Conservation (phyloP, 2,329 filamentous ascomycete genomes). For the Botryosphaeria dothidea region DNA sequence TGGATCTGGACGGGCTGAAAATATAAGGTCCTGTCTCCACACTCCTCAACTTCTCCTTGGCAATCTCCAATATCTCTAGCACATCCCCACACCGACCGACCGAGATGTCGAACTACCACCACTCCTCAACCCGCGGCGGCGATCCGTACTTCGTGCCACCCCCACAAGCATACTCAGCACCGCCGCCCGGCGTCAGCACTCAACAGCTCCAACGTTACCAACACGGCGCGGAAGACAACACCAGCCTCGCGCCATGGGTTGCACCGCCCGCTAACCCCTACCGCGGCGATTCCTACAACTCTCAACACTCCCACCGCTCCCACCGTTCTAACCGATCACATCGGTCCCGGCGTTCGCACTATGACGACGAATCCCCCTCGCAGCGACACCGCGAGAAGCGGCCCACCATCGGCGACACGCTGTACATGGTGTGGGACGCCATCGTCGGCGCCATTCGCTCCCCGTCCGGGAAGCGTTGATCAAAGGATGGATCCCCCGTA, state of each 20-base stretch:
- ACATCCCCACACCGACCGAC: not conserved
- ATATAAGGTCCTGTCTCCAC: not conserved
- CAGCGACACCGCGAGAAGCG: slow-evolving; percentile 21
- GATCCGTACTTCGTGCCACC: slow-evolving; percentile 65
- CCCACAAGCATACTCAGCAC: slow-evolving; percentile 12
- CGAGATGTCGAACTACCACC: slow-evolving; percentile 66
- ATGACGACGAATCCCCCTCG: not conserved
- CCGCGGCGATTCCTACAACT: not conserved
- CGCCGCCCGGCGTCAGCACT: not conserved
- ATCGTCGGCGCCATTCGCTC: slow-evolving; percentile 13
- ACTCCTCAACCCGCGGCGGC: slow-evolving; percentile 38
- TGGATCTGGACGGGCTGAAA: too few relatives aligned
- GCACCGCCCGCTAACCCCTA: not conserved
- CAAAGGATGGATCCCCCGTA: too few relatives aligned
- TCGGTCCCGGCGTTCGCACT: slow-evolving; percentile 14
- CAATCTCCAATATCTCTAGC: too few relatives aligned
- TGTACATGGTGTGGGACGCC: slow-evolving; percentile 16
- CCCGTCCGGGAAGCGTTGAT: slow-evolving; percentile 3
- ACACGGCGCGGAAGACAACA: not conserved
- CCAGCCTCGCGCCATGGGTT: slow-evolving; percentile 2
- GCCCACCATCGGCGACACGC: slow-evolving; percentile 30
- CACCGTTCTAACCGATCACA: slow-evolving; percentile 19
- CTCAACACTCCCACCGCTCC: slow-evolving; percentile 22
- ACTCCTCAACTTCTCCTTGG: not conserved
- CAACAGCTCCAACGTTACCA: slow-evolving; percentile 1